These are phyloP conservation scores for Phytopythium ostracodes DNA, from an alignment of 352 stramenopile genomes.

Conservation along the genomic window DNA sequence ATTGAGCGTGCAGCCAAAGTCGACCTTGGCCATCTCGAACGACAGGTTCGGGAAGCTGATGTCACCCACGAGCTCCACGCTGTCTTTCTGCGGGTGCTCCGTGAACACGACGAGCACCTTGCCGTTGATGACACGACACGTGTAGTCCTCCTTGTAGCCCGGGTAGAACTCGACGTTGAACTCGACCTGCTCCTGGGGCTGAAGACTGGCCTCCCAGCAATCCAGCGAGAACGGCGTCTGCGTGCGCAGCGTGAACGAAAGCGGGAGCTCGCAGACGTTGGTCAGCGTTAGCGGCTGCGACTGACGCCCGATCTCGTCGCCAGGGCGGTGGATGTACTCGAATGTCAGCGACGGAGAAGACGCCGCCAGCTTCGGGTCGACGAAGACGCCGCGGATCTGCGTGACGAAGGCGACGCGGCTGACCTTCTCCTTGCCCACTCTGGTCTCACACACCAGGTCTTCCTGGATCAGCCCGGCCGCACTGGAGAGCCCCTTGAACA, in stretches of 20 bases:
- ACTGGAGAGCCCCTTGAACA: slow-evolving; percentile 85
- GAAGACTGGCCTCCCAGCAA: slow-evolving; percentile 85
- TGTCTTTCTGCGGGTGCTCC: slow-evolving; percentile 90
- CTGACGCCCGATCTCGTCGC: slow-evolving; percentile 54
- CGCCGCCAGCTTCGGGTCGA: slow-evolving; percentile 83
- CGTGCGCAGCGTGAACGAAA: slow-evolving; percentile 89
- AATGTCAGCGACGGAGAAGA: slow-evolving; percentile 78
- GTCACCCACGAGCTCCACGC: slow-evolving; percentile 83
- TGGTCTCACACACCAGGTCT: slow-evolving; percentile 88
- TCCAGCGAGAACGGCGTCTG: slow-evolving; percentile 91
- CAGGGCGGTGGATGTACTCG: slow-evolving; percentile 84
- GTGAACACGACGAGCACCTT: slow-evolving; percentile 84
- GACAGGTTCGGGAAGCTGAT: slow-evolving; percentile 94
- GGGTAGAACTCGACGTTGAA: slow-evolving; percentile 94
- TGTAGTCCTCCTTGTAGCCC: slow-evolving; percentile 89
- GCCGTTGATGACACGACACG: slow-evolving; percentile 82
- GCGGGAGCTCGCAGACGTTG: slow-evolving; percentile 85
- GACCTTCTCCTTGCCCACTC: slow-evolving; percentile 91
- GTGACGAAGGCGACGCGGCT: slow-evolving; percentile 86
- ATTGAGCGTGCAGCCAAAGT: slow-evolving; percentile 95
- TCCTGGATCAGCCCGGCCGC: slow-evolving; percentile 66
- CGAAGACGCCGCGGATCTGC: slow-evolving; percentile 86
- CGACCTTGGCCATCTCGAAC: slow-evolving; percentile 88
- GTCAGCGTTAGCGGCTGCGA: slow-evolving; percentile 76
- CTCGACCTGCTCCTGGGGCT: slow-evolving; percentile 68